Percentiles rank a stretch among this genome's conserved stretches.
These are phyloP conservation scores for Suillus lakei DNA, from an alignment of 768 basidiomycete genomes.

Conservation along the genomic window DNA sequence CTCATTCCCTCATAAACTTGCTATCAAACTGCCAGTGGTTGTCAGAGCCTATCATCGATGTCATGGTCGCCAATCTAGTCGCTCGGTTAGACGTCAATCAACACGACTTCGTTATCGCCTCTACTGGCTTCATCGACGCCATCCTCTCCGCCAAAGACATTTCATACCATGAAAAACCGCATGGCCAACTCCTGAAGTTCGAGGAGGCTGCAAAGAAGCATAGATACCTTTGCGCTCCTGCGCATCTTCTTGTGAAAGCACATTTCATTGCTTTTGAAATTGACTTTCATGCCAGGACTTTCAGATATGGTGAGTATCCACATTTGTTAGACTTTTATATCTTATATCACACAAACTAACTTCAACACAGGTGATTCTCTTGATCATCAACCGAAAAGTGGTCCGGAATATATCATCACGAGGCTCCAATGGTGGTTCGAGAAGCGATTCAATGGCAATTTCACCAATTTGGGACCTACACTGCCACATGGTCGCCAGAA, in stretches of 20 bases:
- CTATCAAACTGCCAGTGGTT: not conserved
- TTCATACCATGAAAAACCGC: not conserved
- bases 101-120: not conserved
- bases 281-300: not conserved
- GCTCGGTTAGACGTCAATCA: not conserved
- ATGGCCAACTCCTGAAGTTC: not conserved
- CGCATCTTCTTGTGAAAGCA: not conserved
- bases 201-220: not conserved
- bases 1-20: not conserved
- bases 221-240: not conserved
- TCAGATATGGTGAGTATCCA: not conserved
- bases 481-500: not conserved
- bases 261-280: not conserved
- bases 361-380: not conserved
- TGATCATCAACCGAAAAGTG: not conserved
- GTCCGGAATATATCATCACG: not conserved
- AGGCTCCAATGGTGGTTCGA: not conserved
- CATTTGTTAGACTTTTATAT: not conserved
- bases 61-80: not conserved
- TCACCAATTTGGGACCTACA: not conserved
- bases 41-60: not conserved
- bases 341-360: not conserved
- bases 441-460: not conserved
- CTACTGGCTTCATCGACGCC: not conserved
- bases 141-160: not conserved